Conservation (phyloP, 805 yeast species). For the Pichia kluyveri region DNA sequence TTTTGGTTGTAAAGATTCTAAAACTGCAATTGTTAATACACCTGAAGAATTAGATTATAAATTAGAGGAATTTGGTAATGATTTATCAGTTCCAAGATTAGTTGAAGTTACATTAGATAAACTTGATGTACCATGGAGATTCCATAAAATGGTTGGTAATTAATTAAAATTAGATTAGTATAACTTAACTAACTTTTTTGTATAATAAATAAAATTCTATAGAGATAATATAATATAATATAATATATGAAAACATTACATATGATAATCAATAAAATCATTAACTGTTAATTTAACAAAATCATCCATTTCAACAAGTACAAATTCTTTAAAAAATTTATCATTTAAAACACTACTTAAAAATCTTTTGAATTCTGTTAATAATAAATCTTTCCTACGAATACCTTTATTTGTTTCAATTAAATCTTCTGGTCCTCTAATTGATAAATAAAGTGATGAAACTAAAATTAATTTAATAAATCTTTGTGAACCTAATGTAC, state of each 20-base stretch:
- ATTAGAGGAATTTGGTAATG: conserved; percentile 26
- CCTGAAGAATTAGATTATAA: conserved; percentile 31
- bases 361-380: conserved; percentile 22
- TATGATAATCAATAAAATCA: conserved; percentile 26
- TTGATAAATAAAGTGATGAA: conserved; percentile 12
- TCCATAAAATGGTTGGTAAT: conserved; percentile 30
- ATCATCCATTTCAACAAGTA: conserved; percentile 21
- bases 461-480: conserved; percentile 13
- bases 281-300: conserved; percentile 23
- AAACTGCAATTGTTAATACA: conserved; percentile 27
- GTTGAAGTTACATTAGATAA: conserved; percentile 52
- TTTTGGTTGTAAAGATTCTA: conserved; percentile 43
- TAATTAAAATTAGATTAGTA: too few species aligned
- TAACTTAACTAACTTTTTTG: too few species aligned
- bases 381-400: conserved; percentile 16
- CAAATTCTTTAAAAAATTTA: conserved; percentile 15
- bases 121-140: conserved; percentile 59
- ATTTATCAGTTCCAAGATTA: conserved; percentile 26
- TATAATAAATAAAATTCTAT: not conserved
- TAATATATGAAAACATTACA: conserved; percentile 9
- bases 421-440: conserved; percentile 11
- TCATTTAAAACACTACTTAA: conserved; percentile 21
- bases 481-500: conserved; percentile 9
- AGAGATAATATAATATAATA: not conserved
- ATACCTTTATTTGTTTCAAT: conserved; percentile 10